Percentiles rank a stretch among this genome's conserved stretches.
phyloP scores from a whole-genome alignment of 805 yeast species.

The Ogataea methanolica region DNA sequence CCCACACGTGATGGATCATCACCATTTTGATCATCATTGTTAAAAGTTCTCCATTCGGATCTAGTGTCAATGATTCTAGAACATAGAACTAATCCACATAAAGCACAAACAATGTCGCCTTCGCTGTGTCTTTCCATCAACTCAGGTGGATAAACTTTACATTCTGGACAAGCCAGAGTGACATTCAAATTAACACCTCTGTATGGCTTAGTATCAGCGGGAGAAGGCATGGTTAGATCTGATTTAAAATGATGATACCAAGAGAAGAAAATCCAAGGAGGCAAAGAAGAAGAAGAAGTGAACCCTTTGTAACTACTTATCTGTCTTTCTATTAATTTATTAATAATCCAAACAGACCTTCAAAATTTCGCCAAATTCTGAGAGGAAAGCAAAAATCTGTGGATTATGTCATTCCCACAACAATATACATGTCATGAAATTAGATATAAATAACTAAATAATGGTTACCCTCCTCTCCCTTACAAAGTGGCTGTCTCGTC shows the following conservation, averaged over 20 bases:
- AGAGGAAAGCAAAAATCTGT: too few relatives aligned
- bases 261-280: background rate
- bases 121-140: constrained; percentile 91
- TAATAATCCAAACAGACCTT: too few relatives aligned
- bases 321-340: too few relatives aligned
- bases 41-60: constrained; percentile 98
- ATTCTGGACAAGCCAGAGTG: constrained; percentile 90
- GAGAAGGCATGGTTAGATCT: constrained; percentile 15
- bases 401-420: too few relatives aligned
- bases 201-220: constrained; percentile 23
- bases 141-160: constrained; percentile 94
- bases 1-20: constrained; percentile 99
- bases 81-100: constrained; percentile 91
- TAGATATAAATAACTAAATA: too few relatives aligned
- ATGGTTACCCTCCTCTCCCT: too few relatives aligned
- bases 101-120: constrained; percentile 97
- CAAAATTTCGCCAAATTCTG: too few relatives aligned
- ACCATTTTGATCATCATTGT: constrained; percentile 96
- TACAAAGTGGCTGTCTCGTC: too few relatives aligned
- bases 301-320: too few relatives aligned
- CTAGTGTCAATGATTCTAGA: constrained; percentile 91
- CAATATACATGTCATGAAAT: too few relatives aligned
- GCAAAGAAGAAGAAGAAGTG: too few relatives aligned
- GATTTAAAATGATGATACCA: background rate
- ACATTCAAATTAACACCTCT: constrained; percentile 82